These are phyloP conservation scores for Eremochloa ophiuroides DNA, from an alignment of 176 grass and related monocot species.

Conservation along the genomic window DNA sequence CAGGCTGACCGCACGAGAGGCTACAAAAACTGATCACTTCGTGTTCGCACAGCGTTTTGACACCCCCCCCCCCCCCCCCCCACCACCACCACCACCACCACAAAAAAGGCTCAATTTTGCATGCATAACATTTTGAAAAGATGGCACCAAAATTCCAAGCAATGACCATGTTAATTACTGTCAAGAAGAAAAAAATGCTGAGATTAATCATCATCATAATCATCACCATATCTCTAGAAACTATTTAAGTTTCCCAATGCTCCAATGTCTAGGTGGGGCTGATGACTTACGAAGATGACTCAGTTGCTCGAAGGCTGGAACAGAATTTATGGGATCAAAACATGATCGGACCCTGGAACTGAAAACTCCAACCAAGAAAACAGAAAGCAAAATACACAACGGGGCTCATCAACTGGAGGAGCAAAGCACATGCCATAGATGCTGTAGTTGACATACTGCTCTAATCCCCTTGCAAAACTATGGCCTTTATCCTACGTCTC, in stretches of 20 bases:
- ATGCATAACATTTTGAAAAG: background rate
- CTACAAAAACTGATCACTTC: too few relatives aligned
- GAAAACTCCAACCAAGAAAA: background rate
- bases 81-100: too few relatives aligned
- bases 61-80: too few relatives aligned
- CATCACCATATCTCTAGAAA: slow-evolving; percentile 3
- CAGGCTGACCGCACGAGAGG: too few relatives aligned
- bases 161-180: background rate
- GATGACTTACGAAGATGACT: slow-evolving; percentile 2
- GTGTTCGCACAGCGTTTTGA: too few relatives aligned
- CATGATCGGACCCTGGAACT: slow-evolving; percentile 8
- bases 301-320: background rate
- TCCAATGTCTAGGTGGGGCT: background rate
- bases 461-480: slow-evolving; percentile 11
- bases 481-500: too few relatives aligned
- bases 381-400: background rate
- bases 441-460: background rate
- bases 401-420: slow-evolving; percentile 21
- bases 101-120: too few relatives aligned
- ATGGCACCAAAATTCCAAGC: background rate
- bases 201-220: slow-evolving; percentile 4
- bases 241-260: background rate
- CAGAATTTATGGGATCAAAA: slow-evolving; percentile 22
- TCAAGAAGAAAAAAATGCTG: background rate
- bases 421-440: slow-evolving; percentile 13